Percentiles rank a stretch among this genome's conserved stretches.
phyloP scores from a whole-genome alignment of 805 yeast species.

The Candida broadrunensis region DNA sequence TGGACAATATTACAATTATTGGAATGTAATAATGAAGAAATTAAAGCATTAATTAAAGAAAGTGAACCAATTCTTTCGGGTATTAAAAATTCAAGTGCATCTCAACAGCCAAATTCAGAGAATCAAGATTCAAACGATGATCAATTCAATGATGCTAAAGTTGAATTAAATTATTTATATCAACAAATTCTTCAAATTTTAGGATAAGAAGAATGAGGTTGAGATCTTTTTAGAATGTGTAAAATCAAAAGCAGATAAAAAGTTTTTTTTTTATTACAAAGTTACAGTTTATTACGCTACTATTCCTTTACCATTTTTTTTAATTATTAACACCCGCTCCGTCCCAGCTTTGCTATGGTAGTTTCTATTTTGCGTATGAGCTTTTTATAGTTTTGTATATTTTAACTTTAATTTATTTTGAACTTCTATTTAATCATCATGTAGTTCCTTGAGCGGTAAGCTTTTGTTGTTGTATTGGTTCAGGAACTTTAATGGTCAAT shows the following conservation, averaged over 20 bases:
- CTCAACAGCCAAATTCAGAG: slow-evolving; percentile 31
- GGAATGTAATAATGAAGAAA: slow-evolving; percentile 75
- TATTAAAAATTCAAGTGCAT: slow-evolving; percentile 46
- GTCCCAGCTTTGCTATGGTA: too few relatives aligned
- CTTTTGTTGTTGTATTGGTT: neutral
- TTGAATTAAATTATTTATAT: slow-evolving; percentile 62
- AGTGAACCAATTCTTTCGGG: slow-evolving; percentile 53
- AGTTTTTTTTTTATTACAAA: neutral
- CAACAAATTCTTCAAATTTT: slow-evolving; percentile 61
- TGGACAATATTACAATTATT: slow-evolving; percentile 94
- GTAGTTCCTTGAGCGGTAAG: too few relatives aligned
- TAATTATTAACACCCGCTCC: too few relatives aligned
- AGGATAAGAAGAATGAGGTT: too few relatives aligned
- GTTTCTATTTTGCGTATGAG: too few relatives aligned
- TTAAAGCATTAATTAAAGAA: slow-evolving; percentile 53
- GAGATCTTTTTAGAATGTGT: too few relatives aligned
- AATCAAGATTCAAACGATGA: slow-evolving; percentile 26
- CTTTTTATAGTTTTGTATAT: neutral
- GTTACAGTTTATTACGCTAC: too few relatives aligned
- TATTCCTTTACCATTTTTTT: too few relatives aligned
- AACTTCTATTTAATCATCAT: neutral
- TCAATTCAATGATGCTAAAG: slow-evolving; percentile 58
- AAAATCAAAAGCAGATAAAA: neutral
- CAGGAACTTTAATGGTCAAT: slow-evolving; percentile 8
- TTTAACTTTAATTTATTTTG: neutral